A percentile compares a stretch with the other conserved stretches of the same genome.
Conservation (phyloP, 1,284 basidiomycete genomes). For the Wolfiporia cocos region DNA sequence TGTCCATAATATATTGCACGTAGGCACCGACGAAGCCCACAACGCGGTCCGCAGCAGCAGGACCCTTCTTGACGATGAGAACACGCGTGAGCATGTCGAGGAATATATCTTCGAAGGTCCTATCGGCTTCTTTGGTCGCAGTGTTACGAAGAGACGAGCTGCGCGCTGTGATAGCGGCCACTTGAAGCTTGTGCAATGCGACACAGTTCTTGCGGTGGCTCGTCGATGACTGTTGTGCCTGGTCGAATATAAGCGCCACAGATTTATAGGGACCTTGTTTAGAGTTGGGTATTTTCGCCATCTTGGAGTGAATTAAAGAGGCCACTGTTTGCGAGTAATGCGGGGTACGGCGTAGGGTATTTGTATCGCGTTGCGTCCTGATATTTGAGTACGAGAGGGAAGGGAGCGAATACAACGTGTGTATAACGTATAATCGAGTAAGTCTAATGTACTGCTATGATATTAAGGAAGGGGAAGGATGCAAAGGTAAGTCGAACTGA, state of each 20-base stretch:
- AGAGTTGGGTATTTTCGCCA: too few relatives aligned
- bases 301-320: too few relatives aligned
- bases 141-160: conserved; percentile 27
- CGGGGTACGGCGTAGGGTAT: too few relatives aligned
- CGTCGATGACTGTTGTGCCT: conserved; percentile 73
- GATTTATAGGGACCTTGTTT: too few relatives aligned
- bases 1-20: conserved; percentile 68
- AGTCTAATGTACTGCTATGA: too few relatives aligned
- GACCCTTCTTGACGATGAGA: conserved; percentile 2
- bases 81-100: conserved; percentile 28
- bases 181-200: conserved; percentile 74
- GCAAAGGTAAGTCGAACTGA: too few relatives aligned
- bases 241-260: conserved; percentile 73
- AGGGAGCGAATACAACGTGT: too few relatives aligned
- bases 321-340: too few relatives aligned
- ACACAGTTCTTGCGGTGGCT: conserved; percentile 89
- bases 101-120: conserved; percentile 34
- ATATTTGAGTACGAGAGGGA: too few relatives aligned
- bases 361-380: too few relatives aligned
- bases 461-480: too few relatives aligned
- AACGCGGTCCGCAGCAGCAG: not conserved
- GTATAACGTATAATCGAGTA: too few relatives aligned
- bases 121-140: conserved; percentile 30
- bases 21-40: conserved; percentile 83
- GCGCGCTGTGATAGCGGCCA: conserved; percentile 53